Evolutionary conservation across 2,329 filamentous ascomycete genomes (phyloP), one percentile per base, ranked within the genome.

Genomic region (Pyrenophora seminiperda): DNA sequence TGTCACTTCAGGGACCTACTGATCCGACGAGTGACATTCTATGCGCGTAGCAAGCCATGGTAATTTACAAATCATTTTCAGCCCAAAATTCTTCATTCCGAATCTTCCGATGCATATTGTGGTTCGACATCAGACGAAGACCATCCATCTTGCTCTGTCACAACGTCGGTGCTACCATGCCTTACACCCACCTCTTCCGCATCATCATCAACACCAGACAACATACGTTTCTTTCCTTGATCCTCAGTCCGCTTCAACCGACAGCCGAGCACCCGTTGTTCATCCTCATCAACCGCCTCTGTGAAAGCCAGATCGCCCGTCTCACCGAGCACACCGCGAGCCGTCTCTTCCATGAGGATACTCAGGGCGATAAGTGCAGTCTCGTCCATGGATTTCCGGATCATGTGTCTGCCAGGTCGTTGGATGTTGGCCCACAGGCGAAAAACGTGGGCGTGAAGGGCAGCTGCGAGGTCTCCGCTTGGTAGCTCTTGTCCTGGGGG

Each of bases 361-460:
- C 89, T 88, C 63, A 93, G 78, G 1, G 89, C 88, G 45, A 93
- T 75, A 50, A 93, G 77, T 3, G 89, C 89, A 11, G 88, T 90
- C 75, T 90, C 89, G 65, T 93, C 88, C 82, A 93, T 83, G 69
- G 84, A 89, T 56, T 79, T 75, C 59, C 78, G 81, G 43, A 79
- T 75, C 19, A 61, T 58, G 14, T 60, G 68, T n/a, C 38, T 47
- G 6, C 51, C 54, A 1, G 44, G 33, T 27, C 50, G 36, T 4
- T 54, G 47, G 14, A 65, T 73, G 3, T 54, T 52, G 1, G 59
- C 76, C 72, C 90, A 91, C 68, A 85, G 89, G 47, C 82, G 81
- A 44, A 87, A 85, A 1, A 84, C 70, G 63, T 92, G 91, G 20
- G 75, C 75, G 72, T 92, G 88, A 4, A 91, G 68, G 0, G 84